Base-by-base conservation (phyloP, 805 yeast species). In the Metschnikowia bowlesiae region DNA sequence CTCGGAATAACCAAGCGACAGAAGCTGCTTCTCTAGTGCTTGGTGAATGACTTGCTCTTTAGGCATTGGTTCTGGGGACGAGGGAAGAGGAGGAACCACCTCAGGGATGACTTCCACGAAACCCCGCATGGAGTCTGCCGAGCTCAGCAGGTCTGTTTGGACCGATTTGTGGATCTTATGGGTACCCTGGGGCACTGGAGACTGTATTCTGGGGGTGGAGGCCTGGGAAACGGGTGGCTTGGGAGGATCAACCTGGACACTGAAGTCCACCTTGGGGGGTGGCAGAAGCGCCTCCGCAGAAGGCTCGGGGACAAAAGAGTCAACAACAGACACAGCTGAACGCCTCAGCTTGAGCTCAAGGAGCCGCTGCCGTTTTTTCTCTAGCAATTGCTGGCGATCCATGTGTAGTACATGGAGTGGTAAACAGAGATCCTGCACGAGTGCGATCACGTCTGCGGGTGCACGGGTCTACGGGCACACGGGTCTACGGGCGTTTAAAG, bases 281-380 rank as follows among this genome's bases (percentile, higher is more conserved):
- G 47, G 34, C n/a, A 7, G 28, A 16, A 10, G 28, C 29, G 28
- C 34, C 11, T 37, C 39, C 22, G 37, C 34, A n/a, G 53, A 34
- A 35, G 50, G 16, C 7, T 44, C 48, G 14, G 37, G 53, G 16
- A 33, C 39, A 11, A 51, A 22, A 10, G 51, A 52, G 22, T 62
- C 64, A 11, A 58, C 52, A 38, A 34, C 9, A 14, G 47, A 11
- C 7, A 47, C 47, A 3, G 57, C 62, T 26, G 56, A 45, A 16
- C 66, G 59, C 30, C 66, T 48, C 46, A 58, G 64, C 51, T 61
- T 60, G 32, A 63, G 60, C 49, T 63, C 65, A 46, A 53, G 59
- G 35, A 63, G 62, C 51, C 77, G 61, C 58, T 65, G 71, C 39
- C 75, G 59, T 51, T 73, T 73, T 54, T 71, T 70, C 49, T 73